Evolutionary conservation across 805 yeast genomes (phyloP), one percentile per base, ranked within the genome.

Genomic region (Ogataea wickerhamii): DNA sequence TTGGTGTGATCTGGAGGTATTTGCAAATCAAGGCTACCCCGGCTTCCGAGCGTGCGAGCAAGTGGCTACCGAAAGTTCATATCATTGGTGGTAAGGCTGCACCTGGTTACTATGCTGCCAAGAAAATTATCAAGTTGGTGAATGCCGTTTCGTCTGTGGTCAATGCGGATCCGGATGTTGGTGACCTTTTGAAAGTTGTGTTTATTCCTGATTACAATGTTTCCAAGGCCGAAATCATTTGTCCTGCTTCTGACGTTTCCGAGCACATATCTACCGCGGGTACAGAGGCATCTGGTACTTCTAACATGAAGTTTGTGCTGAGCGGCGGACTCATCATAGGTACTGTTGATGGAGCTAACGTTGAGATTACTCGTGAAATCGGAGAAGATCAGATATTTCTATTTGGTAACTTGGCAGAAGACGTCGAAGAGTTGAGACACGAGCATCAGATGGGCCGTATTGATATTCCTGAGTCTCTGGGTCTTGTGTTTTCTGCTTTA

Each of bases 261-360:
- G 93, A 88, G 67, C 97, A 88, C 66, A 88, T 88, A 49, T 88
- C 96, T 11, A 88, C 97, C 29, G 97, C 97, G 6, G 97, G 97
- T 52, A 88, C 97, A 20, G 97, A 88, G 61, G 97, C 96, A 17
- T 83, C 94, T 1, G 97, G 97, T 58, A 88, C 97, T 23, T 85
- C 95, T 24, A 88, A 88, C 68, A 88, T 88, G 97, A 88, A 88
- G 67, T 88, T 88, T 60, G 95, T 87, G 18, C 70, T 88, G 65
- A 88, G 87, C 57, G 97, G 96, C 64, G 97, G 97, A 35, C 74
- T 88, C 48, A 85, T 88, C 51, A 81, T 88, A 48, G 97, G 97
- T 60, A 89, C 97, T 10, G 96, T 88, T 48, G 97, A 88, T 58
- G 97, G 97, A 58, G 97, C 97, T 47, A 88, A 89, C 57, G 95